Percentiles rank a stretch among this genome's conserved stretches.
Evolutionary conservation across 1,139 yeast species (phyloP).

Genomic region (Yamadazyma aaseri): DNA sequence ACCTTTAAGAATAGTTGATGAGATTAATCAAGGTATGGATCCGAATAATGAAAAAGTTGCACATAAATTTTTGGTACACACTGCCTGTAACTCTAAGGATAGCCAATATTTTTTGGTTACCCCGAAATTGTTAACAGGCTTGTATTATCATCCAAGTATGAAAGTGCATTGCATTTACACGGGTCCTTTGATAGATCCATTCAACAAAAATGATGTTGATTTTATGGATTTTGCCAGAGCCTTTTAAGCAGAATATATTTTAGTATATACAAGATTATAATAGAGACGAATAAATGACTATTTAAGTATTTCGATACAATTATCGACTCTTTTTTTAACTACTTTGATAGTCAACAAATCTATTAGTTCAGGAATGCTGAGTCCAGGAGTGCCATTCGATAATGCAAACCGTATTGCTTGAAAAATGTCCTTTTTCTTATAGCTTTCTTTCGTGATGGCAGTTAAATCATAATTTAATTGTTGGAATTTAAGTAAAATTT

Average conservation of each 20-base stretch:
- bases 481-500: conserved; percentile 7
- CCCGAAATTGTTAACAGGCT: conserved; percentile 80
- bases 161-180: conserved; percentile 87
- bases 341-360: conserved; percentile 55
- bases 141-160: conserved; percentile 80
- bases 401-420: conserved; percentile 67
- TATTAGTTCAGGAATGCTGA: conserved; percentile 60
- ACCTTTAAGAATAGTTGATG: conserved; percentile 95
- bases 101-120: conserved; percentile 89
- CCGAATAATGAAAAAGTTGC: conserved; percentile 87
- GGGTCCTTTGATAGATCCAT: conserved; percentile 40
- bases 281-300: no score
- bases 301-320: conserved; percentile 5
- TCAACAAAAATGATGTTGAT: conserved; percentile 19
- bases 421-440: conserved; percentile 51
- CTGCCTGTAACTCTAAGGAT: conserved; percentile 65
- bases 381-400: conserved; percentile 73
- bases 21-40: conserved; percentile 99
- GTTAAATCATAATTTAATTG: conserved; percentile 15
- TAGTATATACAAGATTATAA: conserved; percentile 4
- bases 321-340: conserved; percentile 33
- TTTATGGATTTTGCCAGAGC: conserved; percentile 32
- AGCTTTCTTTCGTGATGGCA: conserved; percentile 12
- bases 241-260: conserved; percentile 1
- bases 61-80: conserved; percentile 80